These are phyloP conservation scores for Rhodotorula diobovata DNA, from an alignment of 768 basidiomycete genomes.

Conservation along the genomic window DNA sequence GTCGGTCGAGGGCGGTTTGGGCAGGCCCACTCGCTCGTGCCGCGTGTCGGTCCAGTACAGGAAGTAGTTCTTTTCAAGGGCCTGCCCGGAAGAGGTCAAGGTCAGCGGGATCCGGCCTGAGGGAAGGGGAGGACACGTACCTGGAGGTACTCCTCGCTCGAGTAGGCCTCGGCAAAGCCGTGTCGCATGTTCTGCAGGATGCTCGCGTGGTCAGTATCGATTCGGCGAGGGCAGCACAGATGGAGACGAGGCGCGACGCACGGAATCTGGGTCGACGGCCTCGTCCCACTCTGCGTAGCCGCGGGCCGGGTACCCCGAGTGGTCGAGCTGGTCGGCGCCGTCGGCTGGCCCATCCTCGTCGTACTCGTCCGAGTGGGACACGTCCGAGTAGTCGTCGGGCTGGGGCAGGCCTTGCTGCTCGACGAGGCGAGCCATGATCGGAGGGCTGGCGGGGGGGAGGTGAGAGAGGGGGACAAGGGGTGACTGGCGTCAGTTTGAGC, in stretches of 20 bases:
- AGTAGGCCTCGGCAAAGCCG: constrained; percentile 40
- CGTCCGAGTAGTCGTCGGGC: constrained; percentile 6
- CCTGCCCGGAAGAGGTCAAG: not conserved
- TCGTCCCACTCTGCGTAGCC: constrained; percentile 28
- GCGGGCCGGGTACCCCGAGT: not conserved
- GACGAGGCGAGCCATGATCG: not conserved
- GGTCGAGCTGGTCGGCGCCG: not conserved
- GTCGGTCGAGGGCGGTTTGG: constrained; percentile 35
- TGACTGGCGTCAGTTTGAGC: not conserved
- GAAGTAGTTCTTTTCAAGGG: constrained; percentile 43
- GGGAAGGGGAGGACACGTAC: not conserved
- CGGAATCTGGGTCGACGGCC: constrained; percentile 23
- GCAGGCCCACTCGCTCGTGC: constrained; percentile 35
- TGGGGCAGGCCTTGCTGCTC: not conserved
- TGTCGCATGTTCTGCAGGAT: constrained; percentile 29
- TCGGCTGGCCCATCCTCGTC: constrained; percentile 15
- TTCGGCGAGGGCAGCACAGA: too few species aligned
- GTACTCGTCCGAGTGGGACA: constrained; percentile 32
- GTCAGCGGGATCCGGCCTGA: not conserved
- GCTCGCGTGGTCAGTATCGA: not conserved
- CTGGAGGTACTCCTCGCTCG: constrained; percentile 38
- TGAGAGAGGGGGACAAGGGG: not conserved
- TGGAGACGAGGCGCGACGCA: not conserved
- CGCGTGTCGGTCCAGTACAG: constrained; percentile 43
- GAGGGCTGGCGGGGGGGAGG: not conserved